These are phyloP conservation scores for Globisporangium emineosum DNA, from an alignment of 352 stramenopile species.

Conservation along the genomic window DNA sequence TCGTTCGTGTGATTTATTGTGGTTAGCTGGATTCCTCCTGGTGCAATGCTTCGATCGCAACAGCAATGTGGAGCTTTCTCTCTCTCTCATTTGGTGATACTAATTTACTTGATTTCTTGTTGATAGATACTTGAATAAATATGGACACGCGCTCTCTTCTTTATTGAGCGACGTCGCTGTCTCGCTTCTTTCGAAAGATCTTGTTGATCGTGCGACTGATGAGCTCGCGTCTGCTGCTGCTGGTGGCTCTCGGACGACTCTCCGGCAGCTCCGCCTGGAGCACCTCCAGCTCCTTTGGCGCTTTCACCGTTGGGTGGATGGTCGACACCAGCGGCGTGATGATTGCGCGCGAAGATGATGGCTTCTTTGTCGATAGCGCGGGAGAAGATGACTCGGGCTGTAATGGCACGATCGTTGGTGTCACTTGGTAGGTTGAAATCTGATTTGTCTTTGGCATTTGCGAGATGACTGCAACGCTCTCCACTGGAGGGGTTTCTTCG, in stretches of 20 bases:
- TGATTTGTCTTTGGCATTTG: background rate
- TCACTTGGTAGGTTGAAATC: background rate
- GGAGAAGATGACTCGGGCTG: background rate
- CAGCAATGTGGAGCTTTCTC: background rate
- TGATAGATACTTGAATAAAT: conserved; percentile 17
- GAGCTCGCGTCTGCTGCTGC: conserved; percentile 5
- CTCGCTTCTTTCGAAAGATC: conserved; percentile 11
- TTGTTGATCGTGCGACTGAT: conserved; percentile 9
- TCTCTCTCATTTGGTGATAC: conserved; percentile 13
- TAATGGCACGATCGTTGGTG: background rate
- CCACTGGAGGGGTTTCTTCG: background rate
- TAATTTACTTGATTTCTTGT: conserved; percentile 16
- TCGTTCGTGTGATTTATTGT: background rate
- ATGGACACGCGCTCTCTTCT: conserved; percentile 1
- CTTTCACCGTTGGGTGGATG: conserved; percentile 5
- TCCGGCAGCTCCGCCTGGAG: conserved; percentile 9
- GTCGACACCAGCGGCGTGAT: conserved; percentile 8
- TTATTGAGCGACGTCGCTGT: background rate
- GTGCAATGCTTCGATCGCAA: background rate
- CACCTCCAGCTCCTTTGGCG: conserved; percentile 15
- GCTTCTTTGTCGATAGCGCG: background rate
- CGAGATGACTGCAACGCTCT: background rate
- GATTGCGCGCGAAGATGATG: background rate
- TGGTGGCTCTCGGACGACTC: background rate
- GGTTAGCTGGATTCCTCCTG: background rate